Percentiles rank a stretch among this genome's conserved stretches.
Evolutionary conservation across 148 eudicot species (phyloP).

Genomic region (Rhododendron ovatum): DNA sequence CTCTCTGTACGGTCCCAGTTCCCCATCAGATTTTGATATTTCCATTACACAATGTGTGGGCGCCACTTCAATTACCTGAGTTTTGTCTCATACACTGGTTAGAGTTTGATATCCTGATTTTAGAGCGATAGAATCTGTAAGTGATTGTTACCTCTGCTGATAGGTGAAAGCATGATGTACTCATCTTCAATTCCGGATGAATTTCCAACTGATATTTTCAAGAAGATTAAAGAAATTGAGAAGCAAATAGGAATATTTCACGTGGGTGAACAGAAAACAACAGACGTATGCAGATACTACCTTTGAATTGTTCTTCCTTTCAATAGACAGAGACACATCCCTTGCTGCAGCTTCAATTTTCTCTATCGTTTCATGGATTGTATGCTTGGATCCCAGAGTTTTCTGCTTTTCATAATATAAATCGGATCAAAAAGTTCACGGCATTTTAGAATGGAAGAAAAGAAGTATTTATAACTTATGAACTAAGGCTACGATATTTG

Average conservation of each 20-base stretch:
- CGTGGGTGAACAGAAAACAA: background rate
- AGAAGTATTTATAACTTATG: background rate
- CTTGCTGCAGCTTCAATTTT: conserved; percentile 56
- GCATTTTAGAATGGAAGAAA: background rate
- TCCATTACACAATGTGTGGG: conserved; percentile 52
- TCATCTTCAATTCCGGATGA: conserved; percentile 29
- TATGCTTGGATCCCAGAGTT: conserved; percentile 44
- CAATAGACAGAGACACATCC: conserved; percentile 35
- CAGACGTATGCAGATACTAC: conserved; percentile 13
- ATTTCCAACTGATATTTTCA: conserved; percentile 33
- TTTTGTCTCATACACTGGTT: background rate
- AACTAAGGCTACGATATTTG: background rate
- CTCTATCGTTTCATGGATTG: conserved; percentile 36
- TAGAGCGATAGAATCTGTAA: background rate
- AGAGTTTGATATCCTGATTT: background rate
- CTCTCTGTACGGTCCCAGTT: conserved; percentile 13
- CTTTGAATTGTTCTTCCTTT: conserved; percentile 41
- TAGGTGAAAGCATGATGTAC: conserved; percentile 31
- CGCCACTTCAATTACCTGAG: conserved; percentile 42
- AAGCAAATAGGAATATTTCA: background rate
- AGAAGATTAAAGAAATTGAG: background rate
- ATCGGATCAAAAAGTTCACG: background rate
- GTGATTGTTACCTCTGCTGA: conserved; percentile 37
- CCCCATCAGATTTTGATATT: conserved; percentile 44
- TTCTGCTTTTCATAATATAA: conserved; percentile 37